Base-by-base conservation (phyloP, 2,329 filamentous ascomycete genomes). In the Westerdykella sp. region DNA sequence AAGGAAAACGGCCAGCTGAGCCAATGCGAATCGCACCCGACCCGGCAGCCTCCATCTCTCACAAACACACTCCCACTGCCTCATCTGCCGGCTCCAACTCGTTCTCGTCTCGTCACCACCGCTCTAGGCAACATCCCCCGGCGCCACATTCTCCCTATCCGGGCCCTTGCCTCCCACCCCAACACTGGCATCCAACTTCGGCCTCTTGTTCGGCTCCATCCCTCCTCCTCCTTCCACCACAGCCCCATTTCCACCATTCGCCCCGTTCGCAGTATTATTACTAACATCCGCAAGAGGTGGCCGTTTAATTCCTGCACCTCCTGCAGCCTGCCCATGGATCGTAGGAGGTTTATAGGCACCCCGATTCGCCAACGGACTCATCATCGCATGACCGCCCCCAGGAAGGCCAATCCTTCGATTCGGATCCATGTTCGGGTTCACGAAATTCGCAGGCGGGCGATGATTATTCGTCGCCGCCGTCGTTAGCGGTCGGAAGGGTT, bases 401-500 rank as follows among this genome's bases (percentile, higher is more conserved):
- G 74, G 74, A 70, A 75, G 73, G 13, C 74, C 74, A 14, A 78
- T 71, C 22, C 70, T 57, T 14, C 75, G 60, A 45, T 65, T 68
- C 40, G 62, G 51, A 47, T 77, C 74, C 32, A 68, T 62, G 9
- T 73, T 65, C 9, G 73, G 72, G 43, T 76, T 75, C 35, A 73
- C 63, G 34, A 74, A 73, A 45, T 73, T 76, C 1, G 68, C 52
- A 13, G 59, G 38, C 38, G 49, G 30, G 10, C 13, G 30, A 28
- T 4, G 2, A 28, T 28, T 28, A 28, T 28, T 28, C 43, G 30
- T 37, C 12, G 22, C n/a, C 6, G 36, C 2, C n/a, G 16, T 34
- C 5, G 15, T 22, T 34, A 35, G 34, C 6, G 57, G 50, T 2
- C 55, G 52, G 30, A 49, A 51, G 34, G 54, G 46, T 4, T 37